Base-by-base conservation (phyloP, 1,284 basidiomycete genomes). In the Tilletia walkeri region DNA sequence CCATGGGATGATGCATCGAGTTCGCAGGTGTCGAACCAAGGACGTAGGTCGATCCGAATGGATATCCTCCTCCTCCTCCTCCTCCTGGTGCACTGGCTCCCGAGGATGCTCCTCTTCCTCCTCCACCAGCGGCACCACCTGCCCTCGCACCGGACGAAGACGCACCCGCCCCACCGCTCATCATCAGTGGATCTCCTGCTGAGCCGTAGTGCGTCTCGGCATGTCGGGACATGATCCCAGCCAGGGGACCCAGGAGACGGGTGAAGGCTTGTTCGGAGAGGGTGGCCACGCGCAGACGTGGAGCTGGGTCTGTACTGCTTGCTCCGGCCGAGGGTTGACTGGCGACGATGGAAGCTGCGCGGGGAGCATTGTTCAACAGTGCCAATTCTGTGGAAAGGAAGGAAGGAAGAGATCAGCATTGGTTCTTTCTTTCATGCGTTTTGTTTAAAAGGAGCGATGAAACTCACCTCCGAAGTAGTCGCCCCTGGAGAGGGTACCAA, bases 221-320 rank as follows among this genome's bases (percentile, higher is more conserved):
- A 76, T 91, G 90, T 61, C 91, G 88, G 81, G 92, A 91, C 91
- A 94, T 91, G 80, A 94, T 90, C 78, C 92, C 92, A 56, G 91
- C 88, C 72, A 94, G 85, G 10, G 95, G 95, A 4, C 96, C 95
- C 49, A 99, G 89, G 39, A 99, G 86, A 66, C 95, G 90, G 6
- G 94, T 97, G 83, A 99, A 99, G 2, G 95, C 93, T 75, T 92
- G 89, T 69, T 94, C 94, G 78, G 94, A 94, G 76, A 99, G 87
- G 4, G 93, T 92, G 30, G 94, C 96, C 34, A 98, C 94, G 14
- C 94, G 92, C 66, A 97, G 67, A 16, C 56, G 47, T 14, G 24
- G 4, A 10, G 67, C 3, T 10, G 66, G 4, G 38, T 30, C n/a
- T 30, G 49, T 16, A 30, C 24, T 30, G 18, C 36, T 34, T 10